Evolutionary conservation across 2,329 filamentous ascomycete species (phyloP), one percentile per base, ranked within the genome.

Genomic region (Aspergillus neoniger): DNA sequence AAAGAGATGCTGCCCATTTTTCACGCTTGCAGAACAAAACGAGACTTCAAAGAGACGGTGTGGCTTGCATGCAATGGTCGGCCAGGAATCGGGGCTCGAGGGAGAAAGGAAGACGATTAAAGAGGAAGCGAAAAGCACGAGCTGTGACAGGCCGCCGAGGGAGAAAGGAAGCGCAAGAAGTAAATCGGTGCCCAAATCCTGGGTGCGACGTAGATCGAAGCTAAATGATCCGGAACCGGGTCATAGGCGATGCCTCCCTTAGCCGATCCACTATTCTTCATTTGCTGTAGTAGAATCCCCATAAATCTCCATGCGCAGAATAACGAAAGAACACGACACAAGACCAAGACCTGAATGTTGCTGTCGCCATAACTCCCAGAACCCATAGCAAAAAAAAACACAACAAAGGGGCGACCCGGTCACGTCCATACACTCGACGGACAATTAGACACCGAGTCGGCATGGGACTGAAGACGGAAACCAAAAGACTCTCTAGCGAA

Each of bases 1-100:
- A 68, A 63, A 54, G 61, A 71, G 67, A 66, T 70, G 64, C 68
- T 70, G 64, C 59, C 66, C 63, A 63, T 53, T 60, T 62, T 66
- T 58, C 63, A 65, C 63, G 65, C 67, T 68, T 63, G 60, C 60
- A 65, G 64, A 63, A 62, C 70, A 69, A 69, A 69, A 69, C 55
- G 49, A 68, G 63, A 65, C 32, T 57, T 65, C 64, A 62, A 58
- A 67, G 63, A 65, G 61, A 68, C 61, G 63, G 63, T 63, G 67
- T 69, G 67, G 67, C 62, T 71, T 63, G 64, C 61, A 73, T 70
- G 67, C 66, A 69, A 61, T 36, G 60, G 69, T 67, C 25, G 54
- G 57, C 50, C 38, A 58, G 25, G 38, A 43, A 63, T 57, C 63
- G 59, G 58, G 43, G 38, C 38, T 47, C 41, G 12, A n/a, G 41